Evolutionary conservation across 2,329 filamentous ascomycete species (phyloP), one percentile per base, ranked within the genome.

Genomic region (Arthrobotrys iridis): DNA sequence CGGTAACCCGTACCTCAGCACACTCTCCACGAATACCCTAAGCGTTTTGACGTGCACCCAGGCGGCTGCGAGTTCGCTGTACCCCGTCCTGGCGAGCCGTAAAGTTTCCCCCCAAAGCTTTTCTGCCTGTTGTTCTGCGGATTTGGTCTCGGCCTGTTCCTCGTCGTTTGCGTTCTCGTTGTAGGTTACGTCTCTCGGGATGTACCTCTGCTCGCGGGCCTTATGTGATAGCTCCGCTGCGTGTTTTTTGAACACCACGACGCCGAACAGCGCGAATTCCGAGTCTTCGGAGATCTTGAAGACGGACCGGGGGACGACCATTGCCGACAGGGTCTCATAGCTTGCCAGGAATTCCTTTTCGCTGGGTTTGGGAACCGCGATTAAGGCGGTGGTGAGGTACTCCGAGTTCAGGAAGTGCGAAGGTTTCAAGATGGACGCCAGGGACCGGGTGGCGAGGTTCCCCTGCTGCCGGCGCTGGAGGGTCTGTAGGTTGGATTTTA

Each of bases 1-100:
- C 52, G 95, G 95, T 79, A 99, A 83, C 26, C 95, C 95, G 81
- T 99, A 99, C 78, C 95, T 89, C 81, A 99, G 85, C n/a, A 99
- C 95, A 3, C 93, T 97, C 86, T 99, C 95, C 18, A 99, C 95
- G 83, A 98, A 99, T 18, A 98, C 93, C 63, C 95, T 87, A 80
- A 99, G 84, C 4, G 93, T 91, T 80, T 98, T 85, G 26, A 97
- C 91, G 81, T 99, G 95, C 57, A 96, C 87, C 93, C 93, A 97
- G 63, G 94, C 90, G 92, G 97, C 97, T 78, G 97, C 93, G 77
- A 90, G 90, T 84, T 99, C 95, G 81, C 93, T 94, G 88, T 95
- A 99, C 13, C 93, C 93, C n/a, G 93, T 96, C 77, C 93, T 87
- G 11, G 90, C 92, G 79, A 97, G 86, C 78, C 93, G 88, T 80